Evolutionary conservation across 106 monocot species (phyloP), one percentile per base, ranked within the genome.

Genomic region (Dendrobium catenatum): DNA sequence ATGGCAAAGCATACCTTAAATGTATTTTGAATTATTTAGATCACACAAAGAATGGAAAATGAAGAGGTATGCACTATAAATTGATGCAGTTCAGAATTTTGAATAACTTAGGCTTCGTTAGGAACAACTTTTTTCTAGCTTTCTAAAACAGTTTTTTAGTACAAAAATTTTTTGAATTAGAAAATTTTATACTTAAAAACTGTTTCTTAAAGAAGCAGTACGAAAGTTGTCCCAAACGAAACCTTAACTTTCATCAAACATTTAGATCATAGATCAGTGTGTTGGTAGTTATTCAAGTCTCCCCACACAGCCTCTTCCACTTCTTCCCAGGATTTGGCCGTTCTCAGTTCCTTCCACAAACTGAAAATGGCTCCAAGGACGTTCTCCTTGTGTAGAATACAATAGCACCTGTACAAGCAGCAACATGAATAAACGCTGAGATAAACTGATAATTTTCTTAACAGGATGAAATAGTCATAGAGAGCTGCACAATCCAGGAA

Each of bases 371-470:
- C 89, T 79, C 93, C 98, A 56, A 99, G 73, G 42, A 99, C 82
- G 80, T 99, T 99, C 2, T 99, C 98, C 43, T 91, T 89, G 55
- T 99, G 93, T 73, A 99, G 81, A 64, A 99, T 95, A 73, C 98
- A 99, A 78, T 85, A 93, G 77, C 98, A 99, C 95, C 98, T 99
- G 80, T 56, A 79, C 51, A 24, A 49, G 48, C 16, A 46, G 75
- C 42, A 44, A 42, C 2, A 15, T 51, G 51, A 51, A 51, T 51
- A 51, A 51, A 51, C 16, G 51, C 51, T 51, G 51, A 51, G 13
- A 51, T 11, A 17, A 51, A 51, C 13, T 37, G 37, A 37, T 37
- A 37, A 37, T 51, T 51, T 51, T 51, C 51, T 51, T 3, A 51
- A 51, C 51, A 51, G 51, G 10, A 2, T 51, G 10, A 51, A 51